Base-by-base conservation (phyloP, 441 rosid species). In the Hura crepitans region DNA sequence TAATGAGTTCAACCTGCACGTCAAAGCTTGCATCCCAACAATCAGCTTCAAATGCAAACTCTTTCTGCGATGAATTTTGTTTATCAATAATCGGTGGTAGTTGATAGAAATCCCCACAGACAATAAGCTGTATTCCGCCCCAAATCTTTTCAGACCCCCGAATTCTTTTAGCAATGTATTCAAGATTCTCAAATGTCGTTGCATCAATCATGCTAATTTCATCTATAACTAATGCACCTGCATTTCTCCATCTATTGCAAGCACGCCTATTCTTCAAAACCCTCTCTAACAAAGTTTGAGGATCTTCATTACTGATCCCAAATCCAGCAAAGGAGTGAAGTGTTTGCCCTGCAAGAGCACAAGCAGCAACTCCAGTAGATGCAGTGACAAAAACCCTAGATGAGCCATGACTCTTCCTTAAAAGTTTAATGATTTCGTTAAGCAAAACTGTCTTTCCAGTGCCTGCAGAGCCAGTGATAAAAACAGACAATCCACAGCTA, bases 21-120 rank as follows among this genome's bases (percentile, higher is more conserved):
- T 75, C 80, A 27, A 82, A 82, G 73, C 81, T 80, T 12, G 49
- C n/a, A 60, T 73, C 51, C 85, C 85, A 82, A 62, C 81, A 82
- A 39, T 80, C 78, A 7, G 81, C 80, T 65, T 80, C 80, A 50
- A 82, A 79, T 1, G 85, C 79, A 46, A 79, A 82, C 71, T 68
- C 73, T 69, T 77, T 80, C 4, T 45, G 30, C 0, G 22, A 51
- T 12, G 23, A 42, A 23, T 28, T 28, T 23, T 27, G 9, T 18
- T 59, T 28, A 12, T 69, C 60, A 11, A 45, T 23, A 46, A 80
- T 57, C 0, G 81, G 85, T 1, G 81, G 80, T 55, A 82, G 28
- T 75, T 77, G 85, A 28, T 68, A 63, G 47, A 81, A 79, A 66
- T 81, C 81, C 35, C 82, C 79, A 31, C 79, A 51, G 23, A 54